Percentiles rank a stretch among this genome's conserved stretches.
These are phyloP conservation scores for Colletotrichum lupini DNA, from an alignment of 2,329 filamentous ascomycete species.

Conservation along the genomic window DNA sequence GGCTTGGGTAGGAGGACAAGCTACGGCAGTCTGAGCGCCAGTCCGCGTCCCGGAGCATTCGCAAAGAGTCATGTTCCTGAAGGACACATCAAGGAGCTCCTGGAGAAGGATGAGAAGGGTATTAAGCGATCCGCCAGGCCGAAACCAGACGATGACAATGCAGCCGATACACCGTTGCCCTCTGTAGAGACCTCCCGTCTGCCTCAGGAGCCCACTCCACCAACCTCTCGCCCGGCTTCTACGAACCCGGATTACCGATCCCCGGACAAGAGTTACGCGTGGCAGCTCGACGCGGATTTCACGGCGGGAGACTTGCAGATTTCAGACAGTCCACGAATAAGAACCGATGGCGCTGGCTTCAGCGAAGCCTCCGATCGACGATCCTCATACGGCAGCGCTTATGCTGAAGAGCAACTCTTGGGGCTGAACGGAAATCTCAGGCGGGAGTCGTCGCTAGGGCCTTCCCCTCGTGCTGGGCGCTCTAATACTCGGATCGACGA, in stretches of 20 bases:
- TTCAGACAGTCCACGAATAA: constrained; percentile 66
- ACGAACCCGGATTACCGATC: constrained; percentile 43
- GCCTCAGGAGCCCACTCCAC: constrained; percentile 32
- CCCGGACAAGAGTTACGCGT: constrained; percentile 64
- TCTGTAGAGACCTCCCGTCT: constrained; percentile 44
- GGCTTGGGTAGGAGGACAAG: constrained; percentile 26
- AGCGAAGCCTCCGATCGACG: constrained; percentile 39
- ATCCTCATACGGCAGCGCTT: constrained; percentile 41
- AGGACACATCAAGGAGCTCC: constrained; percentile 38
- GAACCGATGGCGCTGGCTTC: constrained; percentile 49
- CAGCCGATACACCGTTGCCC: constrained; percentile 45
- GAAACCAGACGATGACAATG: constrained; percentile 3
- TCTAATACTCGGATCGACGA: constrained; percentile 62
- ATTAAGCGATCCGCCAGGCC: constrained; percentile 16
- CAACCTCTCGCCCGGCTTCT: constrained; percentile 39
- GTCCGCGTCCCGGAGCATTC: constrained; percentile 28
- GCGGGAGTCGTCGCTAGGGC: not conserved
- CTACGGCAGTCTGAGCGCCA: constrained; percentile 37
- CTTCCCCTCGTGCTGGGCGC: constrained; percentile 35
- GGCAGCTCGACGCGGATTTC: constrained; percentile 68
- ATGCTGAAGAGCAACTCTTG: constrained; percentile 2
- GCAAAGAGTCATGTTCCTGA: constrained; percentile 36
- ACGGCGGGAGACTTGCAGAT: constrained; percentile 66
- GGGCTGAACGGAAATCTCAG: constrained; percentile 32
- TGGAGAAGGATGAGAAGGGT: constrained; percentile 36